Percentiles rank a stretch among this genome's conserved stretches.
phyloP scores from a whole-genome alignment of 352 stramenopile genomes.

The Pythium chondricola region DNA sequence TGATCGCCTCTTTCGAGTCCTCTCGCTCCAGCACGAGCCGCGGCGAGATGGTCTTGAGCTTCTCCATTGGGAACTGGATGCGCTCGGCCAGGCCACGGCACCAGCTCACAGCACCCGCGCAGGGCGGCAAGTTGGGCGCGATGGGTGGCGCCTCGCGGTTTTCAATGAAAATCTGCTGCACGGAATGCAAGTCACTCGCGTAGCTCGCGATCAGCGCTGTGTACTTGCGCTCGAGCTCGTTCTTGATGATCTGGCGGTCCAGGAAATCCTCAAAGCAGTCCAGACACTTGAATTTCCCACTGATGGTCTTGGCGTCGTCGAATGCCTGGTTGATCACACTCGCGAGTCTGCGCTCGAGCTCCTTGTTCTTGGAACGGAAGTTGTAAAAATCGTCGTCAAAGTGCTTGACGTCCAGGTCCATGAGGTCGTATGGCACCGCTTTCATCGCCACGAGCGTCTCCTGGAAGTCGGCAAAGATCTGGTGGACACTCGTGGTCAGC shows the following conservation, averaged over 20 bases:
- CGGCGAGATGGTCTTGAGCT: slow-evolving; percentile 72
- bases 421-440: slow-evolving; percentile 79
- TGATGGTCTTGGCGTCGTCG: slow-evolving; percentile 88
- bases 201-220: slow-evolving; percentile 74
- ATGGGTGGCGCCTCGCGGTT: slow-evolving; percentile 83
- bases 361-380: slow-evolving; percentile 85
- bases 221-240: slow-evolving; percentile 88
- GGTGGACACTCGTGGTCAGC: slow-evolving; percentile 82
- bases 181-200: slow-evolving; percentile 66
- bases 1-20: slow-evolving; percentile 86
- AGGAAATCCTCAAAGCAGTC: slow-evolving; percentile 89
- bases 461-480: slow-evolving; percentile 86
- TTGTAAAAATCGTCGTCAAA: slow-evolving; percentile 92
- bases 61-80: slow-evolving; percentile 88
- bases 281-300: slow-evolving; percentile 86
- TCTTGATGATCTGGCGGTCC: slow-evolving; percentile 78
- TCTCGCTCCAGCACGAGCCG: slow-evolving; percentile 83
- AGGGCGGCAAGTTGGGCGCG: slow-evolving; percentile 84
- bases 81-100: slow-evolving; percentile 79
- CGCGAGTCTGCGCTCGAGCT: slow-evolving; percentile 80
- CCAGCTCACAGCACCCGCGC: slow-evolving; percentile 89
- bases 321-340: slow-evolving; percentile 91
- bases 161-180: slow-evolving; percentile 90
- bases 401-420: slow-evolving; percentile 85
- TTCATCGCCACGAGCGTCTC: slow-evolving; percentile 74